Evolutionary conservation across 2,329 filamentous ascomycete genomes (phyloP), one percentile per base, ranked within the genome.

Genomic region (Conoideocrella luteorostrata): DNA sequence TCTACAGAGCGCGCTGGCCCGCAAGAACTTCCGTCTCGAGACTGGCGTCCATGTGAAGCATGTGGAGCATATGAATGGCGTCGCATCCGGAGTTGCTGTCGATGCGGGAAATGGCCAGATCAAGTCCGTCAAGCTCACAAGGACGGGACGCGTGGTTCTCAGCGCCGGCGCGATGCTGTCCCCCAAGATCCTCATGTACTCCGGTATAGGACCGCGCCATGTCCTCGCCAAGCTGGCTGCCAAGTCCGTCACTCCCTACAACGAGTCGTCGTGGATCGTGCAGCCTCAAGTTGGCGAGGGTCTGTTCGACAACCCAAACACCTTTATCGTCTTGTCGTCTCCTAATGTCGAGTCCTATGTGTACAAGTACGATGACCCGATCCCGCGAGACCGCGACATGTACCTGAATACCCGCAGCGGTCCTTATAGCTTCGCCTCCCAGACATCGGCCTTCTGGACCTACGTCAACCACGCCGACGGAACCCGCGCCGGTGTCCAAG

Each of bases 221-320:
- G 54, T 65, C 13, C 59, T 72, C 1, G 43, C 58, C 23, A 47
- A 59, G 22, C 57, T 60, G 42, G 50, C 52, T 7, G 41, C 36
- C 1, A 44, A 36, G 21, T 39, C 35, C 3, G 39, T 54, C 7
- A 49, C 56, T 0, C 46, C 56, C 2, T 53, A 54, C 38, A 52
- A 52, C 3, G 56, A 60, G 7, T 58, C 66, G 0, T 53, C 51
- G 18, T 77, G 72, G 72, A 65, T 78, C 46, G 67, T 71, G 53
- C 73, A 72, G 52, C 63, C 63, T 0, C 61, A 65, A 4, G 67
- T 78, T 4, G 74, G 74, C 34, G 59, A 65, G 12, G 68, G 68
- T 26, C 66, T 77, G 22, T 78, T 75, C 49, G 74, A 77, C 52
- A 78, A 77, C 51, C 72, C 75, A 5, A 76, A 77, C 48, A 77